These are phyloP conservation scores for Chenopodium suecicum DNA, from an alignment of 148 eudicot genomes.

Conservation along the genomic window DNA sequence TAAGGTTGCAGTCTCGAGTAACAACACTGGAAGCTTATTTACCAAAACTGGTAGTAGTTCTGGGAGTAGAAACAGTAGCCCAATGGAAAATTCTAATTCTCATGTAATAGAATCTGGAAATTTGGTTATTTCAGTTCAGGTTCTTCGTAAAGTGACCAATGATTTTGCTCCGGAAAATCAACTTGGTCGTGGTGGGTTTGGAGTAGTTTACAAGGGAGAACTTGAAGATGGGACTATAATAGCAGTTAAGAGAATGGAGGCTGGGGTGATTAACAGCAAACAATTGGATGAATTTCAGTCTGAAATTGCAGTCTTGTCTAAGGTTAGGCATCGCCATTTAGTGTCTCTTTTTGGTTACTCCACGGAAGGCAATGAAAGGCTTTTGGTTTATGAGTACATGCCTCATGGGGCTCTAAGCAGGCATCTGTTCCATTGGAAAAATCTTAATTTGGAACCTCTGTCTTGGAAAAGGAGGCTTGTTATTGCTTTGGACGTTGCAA, in stretches of 20 bases:
- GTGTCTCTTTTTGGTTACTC: slow-evolving; percentile 68
- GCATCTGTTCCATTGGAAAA: slow-evolving; percentile 66
- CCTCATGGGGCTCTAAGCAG: slow-evolving; percentile 68
- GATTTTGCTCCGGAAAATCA: slow-evolving; percentile 58
- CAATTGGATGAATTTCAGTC: slow-evolving; percentile 68
- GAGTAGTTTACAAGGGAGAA: slow-evolving; percentile 67
- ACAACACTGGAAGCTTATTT: slow-evolving; percentile 35
- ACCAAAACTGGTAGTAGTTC: slow-evolving; percentile 32
- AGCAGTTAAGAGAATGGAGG: slow-evolving; percentile 84
- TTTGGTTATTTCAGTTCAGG: slow-evolving; percentile 53
- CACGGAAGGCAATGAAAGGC: slow-evolving; percentile 59
- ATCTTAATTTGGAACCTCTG: slow-evolving; percentile 49
- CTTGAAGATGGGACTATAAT: slow-evolving; percentile 60
- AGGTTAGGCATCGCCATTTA: slow-evolving; percentile 65
- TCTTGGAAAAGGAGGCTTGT: slow-evolving; percentile 60
- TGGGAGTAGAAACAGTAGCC: slow-evolving; percentile 29
- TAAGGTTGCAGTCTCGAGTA: slow-evolving; percentile 46
- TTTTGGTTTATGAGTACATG: slow-evolving; percentile 76
- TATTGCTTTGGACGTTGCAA: slow-evolving; percentile 73
- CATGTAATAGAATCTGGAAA: slow-evolving; percentile 54
- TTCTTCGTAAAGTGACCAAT: slow-evolving; percentile 58
- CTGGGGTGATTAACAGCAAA: slow-evolving; percentile 48
- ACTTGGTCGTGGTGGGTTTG: slow-evolving; percentile 86
- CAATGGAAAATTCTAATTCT: slow-evolving; percentile 26
- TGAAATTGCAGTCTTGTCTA: slow-evolving; percentile 72